A percentile compares a stretch with the other conserved stretches of the same genome.
Conservation (phyloP, 306 rosid genomes). For the Dalbergia oliveri region DNA sequence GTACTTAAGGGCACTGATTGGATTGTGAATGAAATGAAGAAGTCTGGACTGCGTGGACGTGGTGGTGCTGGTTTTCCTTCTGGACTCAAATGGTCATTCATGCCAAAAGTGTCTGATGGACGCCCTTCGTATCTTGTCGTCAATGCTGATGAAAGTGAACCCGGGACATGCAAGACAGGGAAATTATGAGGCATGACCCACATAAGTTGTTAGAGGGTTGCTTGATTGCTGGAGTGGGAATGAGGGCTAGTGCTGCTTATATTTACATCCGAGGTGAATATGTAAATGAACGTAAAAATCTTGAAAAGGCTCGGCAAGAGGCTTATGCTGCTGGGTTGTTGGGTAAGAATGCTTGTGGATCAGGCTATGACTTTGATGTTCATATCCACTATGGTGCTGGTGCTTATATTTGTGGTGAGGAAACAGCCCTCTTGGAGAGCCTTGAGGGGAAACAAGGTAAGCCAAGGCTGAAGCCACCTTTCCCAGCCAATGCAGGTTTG, state of each 20-base stretch:
- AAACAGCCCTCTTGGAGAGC: constrained; percentile 96
- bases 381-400: constrained; percentile 99
- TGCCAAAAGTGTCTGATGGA: constrained; percentile 99
- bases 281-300: constrained; percentile 86
- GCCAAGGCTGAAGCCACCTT: constrained; percentile 99
- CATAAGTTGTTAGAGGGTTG: constrained; percentile 97
- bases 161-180: constrained; percentile 98
- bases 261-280: constrained; percentile 97
- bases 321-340: constrained; percentile 90
- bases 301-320: constrained; percentile 90
- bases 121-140: constrained; percentile 99
- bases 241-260: constrained; percentile 98
- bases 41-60: constrained; percentile 98
- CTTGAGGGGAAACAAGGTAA: constrained; percentile 99
- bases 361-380: constrained; percentile 96
- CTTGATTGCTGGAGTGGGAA: constrained; percentile 97
- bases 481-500: constrained; percentile 98
- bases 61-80: constrained; percentile 99
- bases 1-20: constrained; percentile 94
- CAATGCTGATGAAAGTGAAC: constrained; percentile 99
- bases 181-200: constrained; percentile 97
- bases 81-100: constrained; percentile 99
- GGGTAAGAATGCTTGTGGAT: constrained; percentile 99
- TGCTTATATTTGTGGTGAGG: constrained; percentile 99
- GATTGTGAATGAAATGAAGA: constrained; percentile 97